These are phyloP conservation scores for Orbilia brochopaga DNA, from an alignment of 2,329 filamentous ascomycete genomes.

Conservation along the genomic window DNA sequence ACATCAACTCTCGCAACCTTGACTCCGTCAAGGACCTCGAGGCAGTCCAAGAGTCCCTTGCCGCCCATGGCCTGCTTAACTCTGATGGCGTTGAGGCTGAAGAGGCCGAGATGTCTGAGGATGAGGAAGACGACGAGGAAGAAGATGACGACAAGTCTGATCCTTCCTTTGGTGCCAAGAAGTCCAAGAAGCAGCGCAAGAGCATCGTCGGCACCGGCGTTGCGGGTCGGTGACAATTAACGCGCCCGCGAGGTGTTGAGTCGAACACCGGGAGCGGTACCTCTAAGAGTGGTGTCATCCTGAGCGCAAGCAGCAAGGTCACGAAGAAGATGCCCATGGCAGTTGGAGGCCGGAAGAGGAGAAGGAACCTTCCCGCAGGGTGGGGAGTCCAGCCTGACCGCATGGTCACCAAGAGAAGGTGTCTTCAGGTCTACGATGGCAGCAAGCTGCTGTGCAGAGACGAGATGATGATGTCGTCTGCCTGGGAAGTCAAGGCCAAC, in stretches of 20 bases:
- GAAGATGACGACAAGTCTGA: constrained; percentile 65
- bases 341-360: constrained; percentile 79
- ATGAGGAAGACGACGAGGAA: constrained; percentile 67
- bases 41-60: constrained; percentile 55
- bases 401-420: constrained; percentile 98
- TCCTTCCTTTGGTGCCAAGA: constrained; percentile 59
- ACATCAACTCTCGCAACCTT: constrained; percentile 69
- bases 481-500: constrained; percentile 88
- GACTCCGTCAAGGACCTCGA: constrained; percentile 69
- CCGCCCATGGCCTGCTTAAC: constrained; percentile 52
- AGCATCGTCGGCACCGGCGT: constrained; percentile 43
- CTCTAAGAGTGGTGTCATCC: constrained; percentile 55
- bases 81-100: constrained; percentile 49
- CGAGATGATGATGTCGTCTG: constrained; percentile 96
- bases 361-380: constrained; percentile 88
- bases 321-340: constrained; percentile 53
- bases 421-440: constrained; percentile 90
- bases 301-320: constrained; percentile 44
- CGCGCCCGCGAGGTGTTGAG: constrained; percentile 50
- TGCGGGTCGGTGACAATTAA: constrained; percentile 52
- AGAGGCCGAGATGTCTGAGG: constrained; percentile 53
- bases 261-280: constrained; percentile 54
- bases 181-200: constrained; percentile 50
- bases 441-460: constrained; percentile 89
- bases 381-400: constrained; percentile 92